Conservation (phyloP, 306 rosid genomes). For the Vigna angularis region DNA sequence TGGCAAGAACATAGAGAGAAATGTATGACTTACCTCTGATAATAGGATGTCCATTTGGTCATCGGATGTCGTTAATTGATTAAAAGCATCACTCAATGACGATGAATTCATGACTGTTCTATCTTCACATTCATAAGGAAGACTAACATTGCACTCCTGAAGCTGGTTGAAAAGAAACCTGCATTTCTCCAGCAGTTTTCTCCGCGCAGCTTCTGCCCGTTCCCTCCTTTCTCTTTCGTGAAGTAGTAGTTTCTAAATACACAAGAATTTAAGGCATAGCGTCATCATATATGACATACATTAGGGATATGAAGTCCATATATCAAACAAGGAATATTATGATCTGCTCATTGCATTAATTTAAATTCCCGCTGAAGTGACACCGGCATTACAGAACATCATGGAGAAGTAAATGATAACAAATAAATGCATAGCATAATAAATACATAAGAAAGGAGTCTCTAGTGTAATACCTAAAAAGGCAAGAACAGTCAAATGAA, state of each 20-base stretch:
- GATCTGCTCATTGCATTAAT: slow-evolving; percentile 28
- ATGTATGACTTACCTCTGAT: slow-evolving; percentile 64
- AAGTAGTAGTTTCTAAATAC: slow-evolving; percentile 64
- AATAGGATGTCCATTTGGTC: slow-evolving; percentile 67
- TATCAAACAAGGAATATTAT: slow-evolving; percentile 19
- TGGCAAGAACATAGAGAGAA: slow-evolving; percentile 13
- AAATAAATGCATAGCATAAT: background rate
- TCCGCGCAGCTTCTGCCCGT: slow-evolving; percentile 57
- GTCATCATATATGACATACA: slow-evolving; percentile 39
- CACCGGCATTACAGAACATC: background rate
- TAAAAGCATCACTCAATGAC: slow-evolving; percentile 56
- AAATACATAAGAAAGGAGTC: slow-evolving; percentile 29
- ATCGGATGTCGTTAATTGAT: slow-evolving; percentile 68
- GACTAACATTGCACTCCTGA: slow-evolving; percentile 64
- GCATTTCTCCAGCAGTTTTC: slow-evolving; percentile 65
- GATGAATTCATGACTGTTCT: slow-evolving; percentile 51
- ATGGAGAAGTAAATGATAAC: slow-evolving; percentile 18
- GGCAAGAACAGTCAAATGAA: slow-evolving; percentile 2
- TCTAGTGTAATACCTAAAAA: slow-evolving; percentile 23
- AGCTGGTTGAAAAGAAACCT: slow-evolving; percentile 69
- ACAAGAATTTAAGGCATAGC: slow-evolving; percentile 33
- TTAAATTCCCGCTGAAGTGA: slow-evolving; percentile 10
- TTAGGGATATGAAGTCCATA: slow-evolving; percentile 26
- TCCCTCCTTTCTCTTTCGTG: slow-evolving; percentile 67
- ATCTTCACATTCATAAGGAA: slow-evolving; percentile 52